Conservation (phyloP, 2,329 filamentous ascomycete genomes). For the Phialemonium atrogriseum region DNA sequence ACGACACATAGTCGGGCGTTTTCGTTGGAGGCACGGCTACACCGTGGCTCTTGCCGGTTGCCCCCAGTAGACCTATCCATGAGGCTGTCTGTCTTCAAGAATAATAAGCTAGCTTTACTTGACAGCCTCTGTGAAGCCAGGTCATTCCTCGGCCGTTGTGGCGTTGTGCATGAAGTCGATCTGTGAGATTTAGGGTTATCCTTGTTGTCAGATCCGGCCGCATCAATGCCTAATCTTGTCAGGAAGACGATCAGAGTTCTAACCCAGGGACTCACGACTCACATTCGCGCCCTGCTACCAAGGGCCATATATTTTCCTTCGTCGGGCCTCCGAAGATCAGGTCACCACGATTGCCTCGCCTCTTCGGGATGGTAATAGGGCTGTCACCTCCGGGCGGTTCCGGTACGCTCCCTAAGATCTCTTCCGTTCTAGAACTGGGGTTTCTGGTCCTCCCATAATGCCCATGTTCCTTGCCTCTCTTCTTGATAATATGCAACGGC, state of each 20-base stretch:
- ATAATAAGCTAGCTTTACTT: constrained; percentile 4
- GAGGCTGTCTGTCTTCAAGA: too few relatives aligned
- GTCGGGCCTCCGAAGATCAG: background rate
- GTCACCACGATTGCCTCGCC: constrained; percentile 13
- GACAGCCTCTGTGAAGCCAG: background rate
- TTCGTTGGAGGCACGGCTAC: too few relatives aligned
- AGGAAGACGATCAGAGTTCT: too few relatives aligned
- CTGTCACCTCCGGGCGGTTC: constrained; percentile 14
- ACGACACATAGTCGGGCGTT: too few relatives aligned
- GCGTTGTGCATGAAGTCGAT: constrained; percentile 4
- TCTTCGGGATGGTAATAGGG: constrained; percentile 27
- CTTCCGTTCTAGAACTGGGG: constrained; percentile 16
- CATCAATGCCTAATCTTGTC: too few relatives aligned
- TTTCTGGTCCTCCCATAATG: constrained; percentile 7
- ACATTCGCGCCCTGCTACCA: too few relatives aligned
- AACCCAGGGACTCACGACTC: too few relatives aligned
- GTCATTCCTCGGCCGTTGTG: background rate
- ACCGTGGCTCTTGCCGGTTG: too few relatives aligned
- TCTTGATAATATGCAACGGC: constrained; percentile 45
- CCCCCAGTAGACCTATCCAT: too few relatives aligned
- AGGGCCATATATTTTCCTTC: background rate
- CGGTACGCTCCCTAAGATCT: constrained; percentile 16
- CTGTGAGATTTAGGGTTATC: constrained; percentile 4
- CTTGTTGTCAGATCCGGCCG: background rate
- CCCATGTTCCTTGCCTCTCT: too few relatives aligned